Evolutionary conservation across 805 yeast genomes (phyloP).

Genomic region (Teunomyces stri): DNA sequence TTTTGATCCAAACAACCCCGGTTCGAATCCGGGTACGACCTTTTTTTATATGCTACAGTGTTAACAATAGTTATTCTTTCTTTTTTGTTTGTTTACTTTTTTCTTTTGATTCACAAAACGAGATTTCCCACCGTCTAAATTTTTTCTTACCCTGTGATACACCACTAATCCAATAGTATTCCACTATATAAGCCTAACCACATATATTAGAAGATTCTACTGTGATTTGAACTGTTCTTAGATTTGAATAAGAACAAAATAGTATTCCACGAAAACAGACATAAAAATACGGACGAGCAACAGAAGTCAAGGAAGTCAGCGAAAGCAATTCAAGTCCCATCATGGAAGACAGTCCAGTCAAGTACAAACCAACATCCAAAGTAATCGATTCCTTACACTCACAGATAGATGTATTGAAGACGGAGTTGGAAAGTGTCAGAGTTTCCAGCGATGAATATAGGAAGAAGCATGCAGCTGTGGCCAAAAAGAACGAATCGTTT

Average conservation of each 20-base stretch:
- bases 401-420: slow-evolving; percentile 42
- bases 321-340: background rate
- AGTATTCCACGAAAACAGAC: too few relatives aligned
- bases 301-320: too few relatives aligned
- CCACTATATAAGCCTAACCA: background rate
- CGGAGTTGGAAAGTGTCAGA: slow-evolving; percentile 42
- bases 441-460: slow-evolving; percentile 46
- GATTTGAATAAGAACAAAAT: background rate
- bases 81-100: slow-evolving; percentile 2
- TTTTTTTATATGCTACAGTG: slow-evolving; percentile 21
- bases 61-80: slow-evolving; percentile 2
- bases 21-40: slow-evolving; percentile 85
- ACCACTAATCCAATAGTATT: slow-evolving; percentile 3
- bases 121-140: background rate
- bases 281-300: too few relatives aligned
- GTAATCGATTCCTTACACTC: slow-evolving; percentile 56
- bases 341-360: slow-evolving; percentile 21
- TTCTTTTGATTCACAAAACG: background rate
- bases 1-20: slow-evolving; percentile 81
- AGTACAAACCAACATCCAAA: slow-evolving; percentile 20
- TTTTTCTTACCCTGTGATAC: background rate
- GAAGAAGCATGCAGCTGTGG: slow-evolving; percentile 48
- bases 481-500: slow-evolving; percentile 50
- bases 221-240: background rate
- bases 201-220: background rate